Evolutionary conservation across 2,329 filamentous ascomycete species (phyloP).

Genomic region (Colletotrichum paranaense): DNA sequence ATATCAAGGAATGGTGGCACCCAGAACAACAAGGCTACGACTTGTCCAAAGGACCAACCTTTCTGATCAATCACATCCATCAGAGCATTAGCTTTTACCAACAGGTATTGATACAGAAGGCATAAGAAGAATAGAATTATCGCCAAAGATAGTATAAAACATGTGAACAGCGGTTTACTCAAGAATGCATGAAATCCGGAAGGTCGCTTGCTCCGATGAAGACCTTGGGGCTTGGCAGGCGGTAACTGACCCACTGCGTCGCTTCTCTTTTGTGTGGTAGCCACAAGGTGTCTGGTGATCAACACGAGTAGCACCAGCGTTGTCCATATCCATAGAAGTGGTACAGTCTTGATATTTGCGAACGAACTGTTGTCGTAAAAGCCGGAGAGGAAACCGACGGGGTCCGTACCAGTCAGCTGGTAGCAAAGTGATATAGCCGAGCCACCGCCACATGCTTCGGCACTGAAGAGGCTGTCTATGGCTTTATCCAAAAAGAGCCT

Average conservation of each 20-base stretch:
- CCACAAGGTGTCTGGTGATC: not conserved
- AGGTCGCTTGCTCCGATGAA: not conserved
- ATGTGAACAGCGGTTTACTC: not conserved
- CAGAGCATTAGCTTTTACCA: not conserved
- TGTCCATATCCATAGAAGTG: not conserved
- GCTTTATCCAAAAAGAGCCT: not conserved
- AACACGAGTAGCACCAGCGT: not conserved
- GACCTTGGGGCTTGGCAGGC: not conserved
- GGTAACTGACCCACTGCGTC: not conserved
- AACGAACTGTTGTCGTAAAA: not conserved
- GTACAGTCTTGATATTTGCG: conserved; percentile 2
- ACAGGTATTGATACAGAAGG: not conserved
- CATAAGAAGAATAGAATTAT: not conserved
- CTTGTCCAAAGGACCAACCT: conserved; percentile 5
- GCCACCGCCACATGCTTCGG: not conserved
- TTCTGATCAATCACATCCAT: not conserved
- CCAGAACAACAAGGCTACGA: conserved; percentile 1
- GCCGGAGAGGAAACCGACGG: not conserved
- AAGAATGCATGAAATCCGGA: not conserved
- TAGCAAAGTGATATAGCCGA: not conserved
- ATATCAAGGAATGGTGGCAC: not conserved
- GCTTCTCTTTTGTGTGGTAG: not conserved
- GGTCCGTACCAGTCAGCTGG: not conserved
- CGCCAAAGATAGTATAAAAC: not conserved
- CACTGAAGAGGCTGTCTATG: not conserved